Base-by-base conservation (phyloP, 257 asterid species). In the Capsicum baccatum region DNA sequence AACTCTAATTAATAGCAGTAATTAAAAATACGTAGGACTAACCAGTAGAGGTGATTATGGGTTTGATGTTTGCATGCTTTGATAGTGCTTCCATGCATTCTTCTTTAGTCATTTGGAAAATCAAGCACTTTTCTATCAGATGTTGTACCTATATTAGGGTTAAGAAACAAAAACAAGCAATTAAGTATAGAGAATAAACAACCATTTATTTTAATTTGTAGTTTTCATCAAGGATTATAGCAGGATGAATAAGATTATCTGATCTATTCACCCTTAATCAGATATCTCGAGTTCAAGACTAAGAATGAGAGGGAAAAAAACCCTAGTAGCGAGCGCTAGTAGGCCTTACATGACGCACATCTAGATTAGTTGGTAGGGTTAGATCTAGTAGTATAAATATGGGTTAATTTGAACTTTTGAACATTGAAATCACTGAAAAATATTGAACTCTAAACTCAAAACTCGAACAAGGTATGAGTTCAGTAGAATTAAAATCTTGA, bases 51-150 rank as follows among this genome's bases (percentile, higher is more conserved):
- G 91, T 95, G 85, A 95, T 94, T 37, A 95, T 88, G 35, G 97
- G 98, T 71, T 90, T 85, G 86, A 95, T 94, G 74, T 89, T 89
- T 87, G 98, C 99, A 91, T 94, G 97, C 91, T 95, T 93, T 33
- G 94, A 91, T 62, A 95, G 97, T 74, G 98, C 97, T 85, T 94
- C 97, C 91, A 93, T 89, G 94, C 99, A 95, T 86, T 94, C 99
- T 67, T 92, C 98, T 91, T 91, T 94, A 88, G 92, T 91, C 99
- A 95, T 92, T 62, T 93, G 89, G 89, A 91, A 92, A 55, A 92
- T 84, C 86, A 94, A 84, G 88, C 99, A 95, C 91, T 93, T 94
- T 88, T 95, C 99, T 81, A 95, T 95, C 71, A 90, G 86, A 71
- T 88, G 91, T 42, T 90, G 92, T 83, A 90, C 91, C 92, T 90